Percentiles rank a stretch among this genome's conserved stretches.
These are phyloP conservation scores for Russula ochroleuca DNA, from an alignment of 768 basidiomycete genomes.

Conservation along the genomic window DNA sequence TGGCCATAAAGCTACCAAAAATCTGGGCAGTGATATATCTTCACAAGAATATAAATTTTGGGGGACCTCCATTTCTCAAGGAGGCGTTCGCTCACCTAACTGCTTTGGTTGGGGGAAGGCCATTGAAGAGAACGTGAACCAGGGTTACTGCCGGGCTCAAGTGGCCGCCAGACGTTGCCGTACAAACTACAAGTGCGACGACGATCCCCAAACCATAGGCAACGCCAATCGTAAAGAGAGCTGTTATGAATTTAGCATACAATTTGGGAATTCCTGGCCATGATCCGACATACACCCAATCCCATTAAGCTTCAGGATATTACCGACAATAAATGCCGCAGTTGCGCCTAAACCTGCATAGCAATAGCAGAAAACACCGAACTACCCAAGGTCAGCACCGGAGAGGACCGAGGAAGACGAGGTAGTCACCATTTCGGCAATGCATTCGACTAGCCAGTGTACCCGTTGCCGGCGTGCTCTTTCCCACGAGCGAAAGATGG, in stretches of 20 bases:
- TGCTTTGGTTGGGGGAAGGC: constrained; percentile 52
- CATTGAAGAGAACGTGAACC: constrained; percentile 47
- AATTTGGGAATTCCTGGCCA: neutral
- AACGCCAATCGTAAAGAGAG: constrained; percentile 36
- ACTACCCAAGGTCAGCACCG: constrained; percentile 7
- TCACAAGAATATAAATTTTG: neutral
- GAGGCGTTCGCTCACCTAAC: constrained; percentile 38
- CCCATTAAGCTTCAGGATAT: constrained; percentile 26
- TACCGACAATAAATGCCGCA: constrained; percentile 34
- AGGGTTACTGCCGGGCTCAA: constrained; percentile 57
- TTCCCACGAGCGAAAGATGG: constrained; percentile 49
- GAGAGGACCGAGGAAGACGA: neutral
- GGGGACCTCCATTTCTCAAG: neutral
- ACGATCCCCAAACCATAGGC: constrained; percentile 40
- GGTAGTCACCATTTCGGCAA: constrained; percentile 53
- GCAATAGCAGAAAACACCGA: constrained; percentile 25
- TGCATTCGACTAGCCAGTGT: constrained; percentile 54
- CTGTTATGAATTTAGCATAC: constrained; percentile 22
- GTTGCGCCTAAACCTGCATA: constrained; percentile 35
- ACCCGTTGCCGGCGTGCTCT: constrained; percentile 36
- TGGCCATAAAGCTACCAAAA: constrained; percentile 34
- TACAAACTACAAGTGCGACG: constrained; percentile 36
- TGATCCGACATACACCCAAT: constrained; percentile 37
- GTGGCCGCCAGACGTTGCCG: constrained; percentile 39
- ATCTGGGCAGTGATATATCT: constrained; percentile 37